phyloP scores from a whole-genome alignment of 306 rosid genomes.

The Ormosia emarginata region DNA sequence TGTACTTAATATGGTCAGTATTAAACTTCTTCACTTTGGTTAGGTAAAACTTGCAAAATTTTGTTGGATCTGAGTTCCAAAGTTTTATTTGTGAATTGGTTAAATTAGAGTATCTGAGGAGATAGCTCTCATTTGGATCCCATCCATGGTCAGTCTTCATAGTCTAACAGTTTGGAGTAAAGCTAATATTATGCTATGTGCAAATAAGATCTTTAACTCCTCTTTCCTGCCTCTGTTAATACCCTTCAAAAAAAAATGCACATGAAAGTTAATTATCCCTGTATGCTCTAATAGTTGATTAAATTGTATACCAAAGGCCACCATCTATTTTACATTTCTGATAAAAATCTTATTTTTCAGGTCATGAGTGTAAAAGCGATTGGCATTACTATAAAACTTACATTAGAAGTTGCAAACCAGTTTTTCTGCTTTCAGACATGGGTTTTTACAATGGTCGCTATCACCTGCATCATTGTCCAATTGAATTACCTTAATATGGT shows the following conservation, averaged over 20 bases:
- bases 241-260: neutral
- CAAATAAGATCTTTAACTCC: neutral
- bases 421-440: constrained; percentile 65
- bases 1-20: no score
- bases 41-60: no score
- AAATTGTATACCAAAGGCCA: neutral
- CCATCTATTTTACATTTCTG: constrained; percentile 4
- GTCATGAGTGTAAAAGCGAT: constrained; percentile 87
- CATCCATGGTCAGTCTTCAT: no score
- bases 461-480: constrained; percentile 69
- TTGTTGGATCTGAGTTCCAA: no score
- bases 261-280: neutral
- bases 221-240: neutral
- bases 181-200: neutral
- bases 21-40: no score
- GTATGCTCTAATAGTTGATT: neutral
- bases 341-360: constrained; percentile 33
- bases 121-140: neutral
- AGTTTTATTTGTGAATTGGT: neutral
- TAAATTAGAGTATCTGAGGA: neutral
- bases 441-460: constrained; percentile 73
- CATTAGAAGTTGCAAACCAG: constrained; percentile 79
- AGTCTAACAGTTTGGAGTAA: neutral
- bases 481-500: constrained; percentile 84
- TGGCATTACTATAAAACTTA: constrained; percentile 83